Evolutionary conservation across 768 basidiomycete species (phyloP).

Genomic region (Termitomyces sp.): DNA sequence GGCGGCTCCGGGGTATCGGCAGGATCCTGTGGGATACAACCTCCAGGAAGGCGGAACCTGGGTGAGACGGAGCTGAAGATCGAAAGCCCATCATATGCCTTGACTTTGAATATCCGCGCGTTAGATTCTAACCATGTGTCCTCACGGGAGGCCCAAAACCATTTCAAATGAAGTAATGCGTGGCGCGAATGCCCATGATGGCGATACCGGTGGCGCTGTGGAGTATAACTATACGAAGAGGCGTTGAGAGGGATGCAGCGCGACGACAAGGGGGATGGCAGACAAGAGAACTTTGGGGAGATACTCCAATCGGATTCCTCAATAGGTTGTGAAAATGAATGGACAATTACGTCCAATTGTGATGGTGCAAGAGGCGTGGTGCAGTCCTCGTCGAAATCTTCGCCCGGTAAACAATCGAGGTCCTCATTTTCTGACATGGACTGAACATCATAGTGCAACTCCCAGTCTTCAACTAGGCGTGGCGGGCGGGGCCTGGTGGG

Average conservation of each 20-base stretch:
- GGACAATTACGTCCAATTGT: constrained; percentile 7
- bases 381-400: constrained; percentile 17
- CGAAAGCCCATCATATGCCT: constrained; percentile 24
- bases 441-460: constrained; percentile 5
- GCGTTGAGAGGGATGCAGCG: constrained; percentile 14
- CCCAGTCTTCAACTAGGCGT: constrained; percentile 9
- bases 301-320: constrained; percentile 17
- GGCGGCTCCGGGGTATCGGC: constrained; percentile 12
- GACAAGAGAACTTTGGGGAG: constrained; percentile 27
- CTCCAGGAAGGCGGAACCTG: constrained; percentile 7
- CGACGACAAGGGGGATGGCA: constrained; percentile 33
- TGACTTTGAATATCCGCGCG: constrained; percentile 12
- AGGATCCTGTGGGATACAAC: constrained; percentile 7
- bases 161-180: constrained; percentile 53
- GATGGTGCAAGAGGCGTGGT: constrained; percentile 4
- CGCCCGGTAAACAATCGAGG: constrained; percentile 16
- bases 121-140: constrained; percentile 42
- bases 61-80: constrained; percentile 12
- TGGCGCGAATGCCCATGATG: constrained; percentile 63
- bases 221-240: constrained; percentile 15
- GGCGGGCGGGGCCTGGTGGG: background rate
- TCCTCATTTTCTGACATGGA: constrained; percentile 15
- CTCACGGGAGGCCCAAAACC: constrained; percentile 54
- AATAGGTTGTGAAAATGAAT: background rate
- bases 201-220: constrained; percentile 35